Evolutionary conservation across 306 rosid genomes (phyloP).

Genomic region (Trifolium subterraneum): DNA sequence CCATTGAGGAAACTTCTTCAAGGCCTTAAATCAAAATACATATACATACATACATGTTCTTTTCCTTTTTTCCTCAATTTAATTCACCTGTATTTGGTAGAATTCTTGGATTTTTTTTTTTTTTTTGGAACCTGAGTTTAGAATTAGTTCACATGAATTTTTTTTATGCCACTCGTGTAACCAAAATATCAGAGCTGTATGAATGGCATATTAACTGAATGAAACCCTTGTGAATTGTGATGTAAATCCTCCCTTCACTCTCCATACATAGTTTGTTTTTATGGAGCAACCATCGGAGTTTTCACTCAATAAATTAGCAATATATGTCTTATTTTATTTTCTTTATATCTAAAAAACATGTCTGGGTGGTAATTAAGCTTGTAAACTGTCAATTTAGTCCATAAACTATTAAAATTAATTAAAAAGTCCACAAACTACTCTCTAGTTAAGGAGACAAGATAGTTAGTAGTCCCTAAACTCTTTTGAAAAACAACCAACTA

Average conservation of each 20-base stretch:
- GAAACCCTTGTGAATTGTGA: neutral
- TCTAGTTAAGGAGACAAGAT: no score
- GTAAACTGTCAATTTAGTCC: no score
- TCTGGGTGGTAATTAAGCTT: no score
- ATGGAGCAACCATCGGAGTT: neutral
- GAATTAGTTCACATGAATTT: conserved; percentile 26
- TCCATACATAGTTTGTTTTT: neutral
- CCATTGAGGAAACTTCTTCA: conserved; percentile 73
- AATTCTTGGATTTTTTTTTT: conserved; percentile 36
- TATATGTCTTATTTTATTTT: neutral
- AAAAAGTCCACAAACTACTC: no score
- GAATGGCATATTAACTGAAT: conserved; percentile 9
- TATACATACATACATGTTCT: no score
- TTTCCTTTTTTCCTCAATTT: conserved; percentile 8
- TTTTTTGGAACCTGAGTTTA: conserved; percentile 37
- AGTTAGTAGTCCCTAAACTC: no score
- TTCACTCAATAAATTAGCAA: neutral
- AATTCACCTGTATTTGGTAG: conserved; percentile 24
- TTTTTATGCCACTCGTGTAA: neutral
- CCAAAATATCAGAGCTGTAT: neutral
- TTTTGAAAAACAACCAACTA: no score
- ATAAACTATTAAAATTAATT: no score
- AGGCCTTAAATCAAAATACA: conserved; percentile 18
- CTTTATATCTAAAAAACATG: no score
- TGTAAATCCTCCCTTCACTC: neutral